Percentiles rank a stretch among this genome's conserved stretches.
These are phyloP conservation scores for Leishmania tarentolae DNA, from an alignment of 208 protist genomes.

Conservation along the genomic window DNA sequence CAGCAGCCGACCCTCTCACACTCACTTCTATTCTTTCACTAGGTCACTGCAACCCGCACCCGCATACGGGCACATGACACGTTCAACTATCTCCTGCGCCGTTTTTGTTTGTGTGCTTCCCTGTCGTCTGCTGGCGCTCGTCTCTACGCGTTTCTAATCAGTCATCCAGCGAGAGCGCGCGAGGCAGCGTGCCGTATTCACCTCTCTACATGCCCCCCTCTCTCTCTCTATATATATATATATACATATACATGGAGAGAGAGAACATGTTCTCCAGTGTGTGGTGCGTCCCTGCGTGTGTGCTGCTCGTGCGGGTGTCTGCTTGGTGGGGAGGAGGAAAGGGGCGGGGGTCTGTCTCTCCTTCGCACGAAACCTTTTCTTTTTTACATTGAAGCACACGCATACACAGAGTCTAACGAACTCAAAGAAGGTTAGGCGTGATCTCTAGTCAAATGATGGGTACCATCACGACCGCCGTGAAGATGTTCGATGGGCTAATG, in stretches of 20 bases:
- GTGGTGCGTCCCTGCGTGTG: no score
- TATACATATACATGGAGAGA: neutral
- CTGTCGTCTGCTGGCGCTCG: neutral
- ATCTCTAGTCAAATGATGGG: constrained; percentile 38
- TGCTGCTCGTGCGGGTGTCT: neutral
- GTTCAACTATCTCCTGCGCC: neutral
- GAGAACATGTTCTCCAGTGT: neutral
- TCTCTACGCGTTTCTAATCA: neutral
- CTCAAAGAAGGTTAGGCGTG: neutral
- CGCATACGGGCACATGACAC: neutral
- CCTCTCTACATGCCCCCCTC: no score
- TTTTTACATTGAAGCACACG: neutral
- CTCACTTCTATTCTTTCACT: neutral
- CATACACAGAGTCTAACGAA: neutral
- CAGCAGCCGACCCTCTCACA: neutral
- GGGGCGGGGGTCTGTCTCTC: neutral
- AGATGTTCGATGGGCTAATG: constrained; percentile 52
- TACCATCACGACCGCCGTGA: constrained; percentile 48
- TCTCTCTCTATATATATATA: no score
- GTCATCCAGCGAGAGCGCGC: neutral
- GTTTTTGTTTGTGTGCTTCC: no score
- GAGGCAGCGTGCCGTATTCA: neutral
- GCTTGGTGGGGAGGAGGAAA: neutral
- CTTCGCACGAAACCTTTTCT: neutral
- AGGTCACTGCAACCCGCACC: neutral